phyloP scores from a whole-genome alignment of 2,329 filamentous ascomycete genomes.

The Cercospora nicotianae region DNA sequence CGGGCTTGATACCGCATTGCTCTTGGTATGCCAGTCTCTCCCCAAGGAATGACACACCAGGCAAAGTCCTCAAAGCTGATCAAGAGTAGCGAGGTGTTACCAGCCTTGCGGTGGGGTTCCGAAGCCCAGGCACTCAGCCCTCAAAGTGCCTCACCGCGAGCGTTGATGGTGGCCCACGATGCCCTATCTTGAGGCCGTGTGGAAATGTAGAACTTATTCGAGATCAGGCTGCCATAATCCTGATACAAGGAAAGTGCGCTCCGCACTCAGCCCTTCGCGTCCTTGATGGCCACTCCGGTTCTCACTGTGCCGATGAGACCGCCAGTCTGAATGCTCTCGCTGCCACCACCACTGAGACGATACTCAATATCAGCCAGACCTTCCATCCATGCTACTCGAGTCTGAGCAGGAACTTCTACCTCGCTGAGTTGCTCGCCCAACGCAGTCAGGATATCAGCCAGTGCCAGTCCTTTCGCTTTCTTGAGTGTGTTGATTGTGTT shows the following conservation, averaged over 20 bases:
- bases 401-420: constrained; percentile 80
- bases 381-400: constrained; percentile 87
- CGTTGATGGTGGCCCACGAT: background rate
- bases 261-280: constrained; percentile 1
- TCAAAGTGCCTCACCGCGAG: background rate
- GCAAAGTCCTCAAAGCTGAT: background rate
- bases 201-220: background rate
- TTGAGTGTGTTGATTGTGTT: constrained; percentile 88
- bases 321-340: constrained; percentile 86
- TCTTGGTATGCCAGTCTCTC: background rate
- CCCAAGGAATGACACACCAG: background rate
- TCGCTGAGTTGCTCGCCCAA: constrained; percentile 78
- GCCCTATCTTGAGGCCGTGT: background rate
- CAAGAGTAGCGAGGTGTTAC: background rate
- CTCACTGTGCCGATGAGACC: constrained; percentile 87
- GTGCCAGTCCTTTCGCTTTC: constrained; percentile 75
- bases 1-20: background rate
- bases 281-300: constrained; percentile 73
- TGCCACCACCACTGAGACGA: constrained; percentile 80
- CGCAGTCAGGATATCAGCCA: constrained; percentile 90
- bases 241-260: background rate
- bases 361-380: constrained; percentile 93
- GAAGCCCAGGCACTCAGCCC: background rate
- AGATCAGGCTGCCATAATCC: background rate
- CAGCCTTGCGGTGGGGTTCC: background rate